These are phyloP conservation scores for Syncephalis plumigaleata DNA, from an alignment of 371 early-diverging fungal species.

Conservation along the genomic window DNA sequence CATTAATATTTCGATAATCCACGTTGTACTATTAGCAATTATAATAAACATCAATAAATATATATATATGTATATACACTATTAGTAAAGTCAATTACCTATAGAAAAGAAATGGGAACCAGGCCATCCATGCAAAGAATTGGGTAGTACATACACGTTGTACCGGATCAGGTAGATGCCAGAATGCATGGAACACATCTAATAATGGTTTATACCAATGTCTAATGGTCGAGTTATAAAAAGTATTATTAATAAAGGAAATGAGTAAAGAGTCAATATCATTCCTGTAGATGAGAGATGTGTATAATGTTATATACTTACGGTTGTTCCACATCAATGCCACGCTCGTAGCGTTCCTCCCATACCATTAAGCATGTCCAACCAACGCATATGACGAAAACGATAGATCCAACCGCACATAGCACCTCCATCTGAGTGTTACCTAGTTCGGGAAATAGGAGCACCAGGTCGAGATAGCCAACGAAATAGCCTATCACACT, in stretches of 20 bases:
- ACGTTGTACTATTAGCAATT: slow-evolving; percentile 1
- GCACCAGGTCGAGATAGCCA: slow-evolving; percentile 64
- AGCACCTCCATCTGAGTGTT: slow-evolving; percentile 66
- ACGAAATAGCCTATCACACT: slow-evolving; percentile 74
- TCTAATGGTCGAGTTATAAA: too few relatives aligned
- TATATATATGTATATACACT: too few relatives aligned
- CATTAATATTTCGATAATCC: neutral
- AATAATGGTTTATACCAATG: too few relatives aligned
- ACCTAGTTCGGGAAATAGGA: slow-evolving; percentile 52
- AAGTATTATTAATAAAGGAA: too few relatives aligned
- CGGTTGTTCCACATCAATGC: too few relatives aligned
- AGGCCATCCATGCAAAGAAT: slow-evolving; percentile 87
- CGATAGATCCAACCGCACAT: slow-evolving; percentile 46
- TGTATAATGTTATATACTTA: too few relatives aligned
- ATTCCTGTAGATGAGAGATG: too few relatives aligned
- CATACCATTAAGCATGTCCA: slow-evolving; percentile 47
- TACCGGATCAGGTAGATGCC: slow-evolving; percentile 48
- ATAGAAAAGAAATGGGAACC: slow-evolving; percentile 93
- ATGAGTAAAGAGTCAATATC: too few relatives aligned
- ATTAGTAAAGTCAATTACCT: slow-evolving; percentile 4
- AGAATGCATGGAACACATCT: slow-evolving; percentile 11
- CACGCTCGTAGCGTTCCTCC: slow-evolving; percentile 13
- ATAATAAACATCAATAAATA: too few relatives aligned
- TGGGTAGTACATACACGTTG: slow-evolving; percentile 71
- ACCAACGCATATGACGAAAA: slow-evolving; percentile 37